Base-by-base conservation (phyloP, 2,329 filamentous ascomycete genomes). In the Colletotrichum lupini region DNA sequence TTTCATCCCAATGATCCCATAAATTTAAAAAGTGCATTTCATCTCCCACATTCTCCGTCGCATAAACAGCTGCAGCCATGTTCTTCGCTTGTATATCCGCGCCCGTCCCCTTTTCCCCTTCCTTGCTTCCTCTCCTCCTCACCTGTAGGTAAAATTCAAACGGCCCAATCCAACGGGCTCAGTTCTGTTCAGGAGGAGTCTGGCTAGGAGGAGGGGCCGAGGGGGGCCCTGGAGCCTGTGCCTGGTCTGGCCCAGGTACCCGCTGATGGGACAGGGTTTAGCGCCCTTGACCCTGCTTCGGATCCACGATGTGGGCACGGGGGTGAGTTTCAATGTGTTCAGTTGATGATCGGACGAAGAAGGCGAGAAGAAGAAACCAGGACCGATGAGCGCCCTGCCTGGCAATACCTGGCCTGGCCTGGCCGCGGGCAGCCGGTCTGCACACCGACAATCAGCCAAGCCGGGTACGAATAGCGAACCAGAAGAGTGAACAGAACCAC, bases 271-370 rank as follows among this genome's bases (percentile, higher is more conserved):
- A 59, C 58, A 62, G 53, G 70, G 24, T 60, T 69, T 69, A 64
- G 70, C 70, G 66, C 70, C 66, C 70, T 59, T 69, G 66, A 73
- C 70, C 70, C 70, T 69, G 66, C 55, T 14, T 12, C 32, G 42
- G 66, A 72, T 65, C 70, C 70, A 69, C 59, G 59, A 55, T 52
- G 70, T 73, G 70, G 70, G 42, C 59, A 69, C 59, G 69, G 65
- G 66, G 65, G 52, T 69, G 35, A 59, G 55, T 72, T 63, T 63
- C 59, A 64, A 69, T 59, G 65, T 68, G 53, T 72, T 56, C 53
- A 69, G 65, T 69, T 68, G 69, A 69, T 59, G 53, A 69, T 60
- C 53, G 46, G 70, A 69, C 66, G 70, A 69, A 60, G 58, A 60
- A 24, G 49, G 59, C 32, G 42, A 68, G 24, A 49, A 49, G 32